These are phyloP conservation scores for Diplodia seriata DNA, from an alignment of 2,329 filamentous ascomycete genomes.

Conservation along the genomic window DNA sequence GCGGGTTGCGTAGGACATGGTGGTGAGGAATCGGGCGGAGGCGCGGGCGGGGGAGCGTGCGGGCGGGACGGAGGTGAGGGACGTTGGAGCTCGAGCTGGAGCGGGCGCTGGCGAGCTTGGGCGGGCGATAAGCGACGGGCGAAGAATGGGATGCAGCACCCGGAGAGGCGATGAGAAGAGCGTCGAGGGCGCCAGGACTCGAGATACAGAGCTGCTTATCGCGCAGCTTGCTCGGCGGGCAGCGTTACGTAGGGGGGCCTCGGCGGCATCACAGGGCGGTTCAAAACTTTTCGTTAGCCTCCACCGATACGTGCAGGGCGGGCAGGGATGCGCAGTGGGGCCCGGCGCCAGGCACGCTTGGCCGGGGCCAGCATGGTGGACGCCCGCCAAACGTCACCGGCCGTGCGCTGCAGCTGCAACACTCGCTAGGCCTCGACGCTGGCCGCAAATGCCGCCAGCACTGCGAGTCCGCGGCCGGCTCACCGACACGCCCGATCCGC, in stretches of 20 bases:
- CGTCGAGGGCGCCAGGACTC: neutral
- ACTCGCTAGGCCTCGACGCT: conserved; percentile 18
- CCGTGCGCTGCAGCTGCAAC: conserved; percentile 20
- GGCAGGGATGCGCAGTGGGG: neutral
- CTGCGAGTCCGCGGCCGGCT: conserved; percentile 16
- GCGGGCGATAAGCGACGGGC: conserved; percentile 15
- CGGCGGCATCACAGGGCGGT: conserved; percentile 6
- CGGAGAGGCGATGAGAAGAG: neutral
- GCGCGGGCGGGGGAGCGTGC: neutral
- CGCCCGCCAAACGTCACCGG: neutral
- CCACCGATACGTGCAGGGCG: conserved; percentile 4
- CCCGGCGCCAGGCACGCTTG: conserved; percentile 12
- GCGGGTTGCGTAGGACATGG: conserved; percentile 55
- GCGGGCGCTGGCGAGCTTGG: neutral
- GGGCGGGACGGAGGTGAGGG: conserved; percentile 15
- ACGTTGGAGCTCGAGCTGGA: conserved; percentile 13
- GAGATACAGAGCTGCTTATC: neutral
- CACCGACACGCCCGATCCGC: conserved; percentile 21
- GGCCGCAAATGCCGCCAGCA: conserved; percentile 22
- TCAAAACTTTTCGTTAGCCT: conserved; percentile 24
- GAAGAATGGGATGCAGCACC: neutral
- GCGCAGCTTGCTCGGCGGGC: neutral
- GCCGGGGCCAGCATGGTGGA: conserved; percentile 6
- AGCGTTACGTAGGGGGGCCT: neutral
- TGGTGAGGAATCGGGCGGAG: conserved; percentile 11